Evolutionary conservation across 2,329 filamentous ascomycete species (phyloP).

Genomic region (Fonsecaea pedrosoi): DNA sequence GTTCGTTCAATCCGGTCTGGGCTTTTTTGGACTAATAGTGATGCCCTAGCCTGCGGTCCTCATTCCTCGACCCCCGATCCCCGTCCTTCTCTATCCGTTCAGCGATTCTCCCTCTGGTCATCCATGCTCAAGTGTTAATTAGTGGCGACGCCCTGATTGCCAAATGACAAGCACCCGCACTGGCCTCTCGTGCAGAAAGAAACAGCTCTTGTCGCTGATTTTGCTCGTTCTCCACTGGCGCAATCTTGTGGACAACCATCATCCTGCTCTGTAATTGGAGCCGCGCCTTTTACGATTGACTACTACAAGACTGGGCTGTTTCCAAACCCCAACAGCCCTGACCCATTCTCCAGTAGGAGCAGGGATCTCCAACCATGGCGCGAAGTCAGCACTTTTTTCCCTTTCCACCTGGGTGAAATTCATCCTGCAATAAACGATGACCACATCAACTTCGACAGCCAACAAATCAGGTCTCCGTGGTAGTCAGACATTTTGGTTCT

Average conservation of each 20-base stretch:
- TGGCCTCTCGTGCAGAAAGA: background rate
- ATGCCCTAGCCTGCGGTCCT: background rate
- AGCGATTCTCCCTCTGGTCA: background rate
- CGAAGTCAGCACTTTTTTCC: background rate
- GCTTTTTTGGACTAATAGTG: background rate
- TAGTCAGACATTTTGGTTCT: background rate
- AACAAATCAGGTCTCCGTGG: background rate
- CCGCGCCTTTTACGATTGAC: slow-evolving; percentile 5
- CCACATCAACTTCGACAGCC: background rate
- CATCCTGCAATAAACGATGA: background rate
- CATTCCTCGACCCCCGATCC: background rate
- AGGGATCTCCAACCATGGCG: slow-evolving; percentile 3
- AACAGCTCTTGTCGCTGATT: slow-evolving; percentile 1
- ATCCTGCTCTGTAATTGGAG: slow-evolving; percentile 5
- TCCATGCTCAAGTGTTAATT: slow-evolving; percentile 2
- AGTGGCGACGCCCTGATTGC: background rate
- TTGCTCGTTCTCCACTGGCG: slow-evolving; percentile 10
- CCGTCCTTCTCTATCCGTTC: no score
- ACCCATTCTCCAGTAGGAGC: background rate
- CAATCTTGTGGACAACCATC: slow-evolving; percentile 12
- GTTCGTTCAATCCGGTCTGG: background rate
- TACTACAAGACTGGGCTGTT: background rate
- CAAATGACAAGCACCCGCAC: background rate
- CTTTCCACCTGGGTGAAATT: background rate
- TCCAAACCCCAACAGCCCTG: background rate